A percentile compares a stretch with the other conserved stretches of the same genome.
Conservation (phyloP, 306 rosid genomes). For the Sicyos baderoa region DNA sequence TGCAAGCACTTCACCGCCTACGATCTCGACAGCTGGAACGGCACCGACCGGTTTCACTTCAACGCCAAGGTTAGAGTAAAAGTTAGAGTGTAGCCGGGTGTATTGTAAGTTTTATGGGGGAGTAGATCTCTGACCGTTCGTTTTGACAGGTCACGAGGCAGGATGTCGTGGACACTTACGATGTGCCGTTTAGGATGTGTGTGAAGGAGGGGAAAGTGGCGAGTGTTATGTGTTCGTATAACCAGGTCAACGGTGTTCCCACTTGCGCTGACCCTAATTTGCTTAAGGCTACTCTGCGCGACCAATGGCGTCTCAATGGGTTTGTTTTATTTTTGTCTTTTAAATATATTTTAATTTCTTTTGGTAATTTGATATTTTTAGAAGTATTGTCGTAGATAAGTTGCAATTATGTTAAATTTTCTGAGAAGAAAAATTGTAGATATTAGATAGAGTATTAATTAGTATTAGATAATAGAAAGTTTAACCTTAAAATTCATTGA, state of each 20-base stretch:
- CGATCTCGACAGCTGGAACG: conserved; percentile 61
- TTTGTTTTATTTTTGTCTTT: neutral
- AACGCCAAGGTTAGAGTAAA: conserved; percentile 54
- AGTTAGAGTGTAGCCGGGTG: neutral
- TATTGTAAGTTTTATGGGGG: no score
- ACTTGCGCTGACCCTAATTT: conserved; percentile 93
- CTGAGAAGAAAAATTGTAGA: no score
- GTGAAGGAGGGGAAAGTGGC: conserved; percentile 84
- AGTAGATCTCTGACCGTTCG: neutral
- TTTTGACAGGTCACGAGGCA: conserved; percentile 67
- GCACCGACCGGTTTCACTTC: conserved; percentile 81
- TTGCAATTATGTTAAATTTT: no score
- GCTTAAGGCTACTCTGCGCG: conserved; percentile 58
- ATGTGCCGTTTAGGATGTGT: conserved; percentile 85
- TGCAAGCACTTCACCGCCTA: conserved; percentile 58
- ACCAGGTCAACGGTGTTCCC: conserved; percentile 92
- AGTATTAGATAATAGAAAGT: no score
- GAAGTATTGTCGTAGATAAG: no score
- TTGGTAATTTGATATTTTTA: no score
- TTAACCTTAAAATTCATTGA: no score
- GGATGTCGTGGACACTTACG: conserved; percentile 78
- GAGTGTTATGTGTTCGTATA: conserved; percentile 89
- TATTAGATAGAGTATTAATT: no score
- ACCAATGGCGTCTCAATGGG: conserved; percentile 79
- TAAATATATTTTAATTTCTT: no score